Base-by-base conservation (phyloP, 2,329 filamentous ascomycete genomes). In the Neospermospora avenae region DNA sequence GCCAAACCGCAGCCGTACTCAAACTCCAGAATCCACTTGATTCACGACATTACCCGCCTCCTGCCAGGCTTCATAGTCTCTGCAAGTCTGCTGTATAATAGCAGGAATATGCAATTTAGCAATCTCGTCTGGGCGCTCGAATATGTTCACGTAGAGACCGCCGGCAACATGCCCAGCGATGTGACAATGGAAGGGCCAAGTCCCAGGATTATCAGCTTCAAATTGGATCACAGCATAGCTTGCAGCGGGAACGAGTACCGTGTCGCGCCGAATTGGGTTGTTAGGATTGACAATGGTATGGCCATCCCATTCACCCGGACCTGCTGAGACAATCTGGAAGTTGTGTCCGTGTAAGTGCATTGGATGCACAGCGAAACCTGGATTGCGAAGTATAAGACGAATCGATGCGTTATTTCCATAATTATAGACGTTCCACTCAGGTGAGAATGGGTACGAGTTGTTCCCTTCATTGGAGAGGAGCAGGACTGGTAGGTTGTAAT, bases 341-440 rank as follows among this genome's bases (percentile, higher is more conserved):
- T 91, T 88, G 73, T 87, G 83, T 14, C 86, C 86, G 75, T 91
- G 87, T 1, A 89, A 71, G 72, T 90, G 86, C 73, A 90, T 86
- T 0, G 87, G 85, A 65, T 90, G 82, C 1, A 80, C 80, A 28
- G 37, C 60, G 13, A 72, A 71, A 0, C 75, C 74, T 0, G 76
- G 73, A 46, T 81, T 80, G 67, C 85, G 78, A 1, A 89, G 69
- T 16, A 85, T 75, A 22, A 89, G 74, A 2, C 84, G 77, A n/a
- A 89, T 75, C 3, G 80, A 82, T 44, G 75, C 75, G 65, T 84
- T 84, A 34, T 69, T 73, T 34, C 77, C 77, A 31, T 80, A 79
- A 67, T 85, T 80, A 45, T 77, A 72, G n/a, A 85, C 77, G 64
- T 86, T 86, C 77, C 78, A 82, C 55, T 82, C 77, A 0, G 76